These are phyloP conservation scores for Ophiocordyceps camponoti-leonardi DNA, from an alignment of 2,329 filamentous ascomycete species.

Conservation along the genomic window DNA sequence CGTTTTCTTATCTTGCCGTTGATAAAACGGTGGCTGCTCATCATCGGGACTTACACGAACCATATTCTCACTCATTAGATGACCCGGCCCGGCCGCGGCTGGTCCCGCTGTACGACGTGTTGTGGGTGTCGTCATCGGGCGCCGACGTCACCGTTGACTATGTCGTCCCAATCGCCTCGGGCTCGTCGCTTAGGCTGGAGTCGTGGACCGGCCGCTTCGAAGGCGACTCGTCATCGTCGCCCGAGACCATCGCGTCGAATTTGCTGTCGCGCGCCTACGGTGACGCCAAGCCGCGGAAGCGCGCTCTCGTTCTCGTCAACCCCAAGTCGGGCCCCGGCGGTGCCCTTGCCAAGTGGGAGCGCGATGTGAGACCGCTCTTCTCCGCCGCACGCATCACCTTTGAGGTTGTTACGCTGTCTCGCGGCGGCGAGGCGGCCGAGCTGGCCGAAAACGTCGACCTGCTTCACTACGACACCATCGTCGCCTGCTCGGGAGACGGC, in stretches of 20 bases:
- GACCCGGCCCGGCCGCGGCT: conserved; percentile 8
- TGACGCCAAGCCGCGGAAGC: conserved; percentile 48
- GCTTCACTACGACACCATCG: conserved; percentile 66
- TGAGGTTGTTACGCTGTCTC: conserved; percentile 54
- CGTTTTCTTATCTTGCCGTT: too few relatives aligned
- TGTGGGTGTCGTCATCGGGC: conserved; percentile 56
- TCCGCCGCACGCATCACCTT: conserved; percentile 63
- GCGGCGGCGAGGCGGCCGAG: conserved; percentile 61
- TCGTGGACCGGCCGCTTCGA: conserved; percentile 37
- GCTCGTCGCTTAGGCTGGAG: conserved; percentile 35
- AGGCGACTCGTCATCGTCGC: conserved; percentile 9
- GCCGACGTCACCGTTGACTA: conserved; percentile 54
- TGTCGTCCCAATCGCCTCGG: conserved; percentile 42
- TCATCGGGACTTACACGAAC: too few relatives aligned
- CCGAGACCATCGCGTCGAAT: conserved; percentile 43
- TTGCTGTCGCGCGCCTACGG: conserved; percentile 58
- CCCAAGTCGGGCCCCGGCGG: conserved; percentile 73
- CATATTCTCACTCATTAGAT: conserved; percentile 5
- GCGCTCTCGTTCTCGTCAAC: conserved; percentile 80
- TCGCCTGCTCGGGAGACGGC: conserved; percentile 84
- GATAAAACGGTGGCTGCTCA: too few relatives aligned
- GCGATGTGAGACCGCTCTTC: conserved; percentile 65
- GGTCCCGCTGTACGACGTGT: conserved; percentile 67
- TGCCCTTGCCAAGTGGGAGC: conserved; percentile 56
- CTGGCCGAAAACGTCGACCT: conserved; percentile 63